Evolutionary conservation across 1,284 basidiomycete genomes (phyloP), one percentile per base, ranked within the genome.

Genomic region (Apiotrichum siamense): DNA sequence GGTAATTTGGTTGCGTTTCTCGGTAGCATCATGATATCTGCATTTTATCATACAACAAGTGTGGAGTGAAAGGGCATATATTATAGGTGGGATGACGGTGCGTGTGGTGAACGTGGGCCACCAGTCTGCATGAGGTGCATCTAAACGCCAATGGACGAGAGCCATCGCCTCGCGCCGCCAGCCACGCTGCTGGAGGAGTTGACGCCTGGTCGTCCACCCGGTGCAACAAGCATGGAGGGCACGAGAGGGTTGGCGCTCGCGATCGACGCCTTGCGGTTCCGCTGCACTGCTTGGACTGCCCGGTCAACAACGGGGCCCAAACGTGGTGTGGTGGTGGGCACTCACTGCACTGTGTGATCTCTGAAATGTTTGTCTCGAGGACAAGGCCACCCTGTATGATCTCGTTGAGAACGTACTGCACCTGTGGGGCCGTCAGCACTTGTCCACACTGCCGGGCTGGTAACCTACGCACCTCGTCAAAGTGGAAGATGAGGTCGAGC

Each of bases 341-440:
- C 13, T 60, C 63, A 88, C 88, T 83, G 61, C 84, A 82, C 51
- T 75, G 75, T 57, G 85, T 83, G 49, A 96, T 96, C 72, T 93
- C 89, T 57, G 88, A 87, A 47, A 96, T 87, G 69, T 94, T 96
- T 7, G 96, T 99, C 73, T 99, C 96, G n/a, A 98, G 78, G 3
- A 99, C 96, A 27, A 98, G 78, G 0, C 96, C 96, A 25, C 93
- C 96, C 76, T 97, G 93, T 26, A 99, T 89, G 43, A 98, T 85
- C 74, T 98, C 94, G 31, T 86, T 81, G 40, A 99, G 81, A 43
- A 97, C 90, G 59, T 94, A 87, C 66, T 98, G 92, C 7, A 90
- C 90, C 88, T 91, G 63, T 17, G 1, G 17, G 13, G 25, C 18
- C 7, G 41, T 44, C 41, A 52, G 36, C n/a, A 1, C 18, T 26